Conservation (phyloP, 345 rosid species). For the Barbarea vulgaris region DNA sequence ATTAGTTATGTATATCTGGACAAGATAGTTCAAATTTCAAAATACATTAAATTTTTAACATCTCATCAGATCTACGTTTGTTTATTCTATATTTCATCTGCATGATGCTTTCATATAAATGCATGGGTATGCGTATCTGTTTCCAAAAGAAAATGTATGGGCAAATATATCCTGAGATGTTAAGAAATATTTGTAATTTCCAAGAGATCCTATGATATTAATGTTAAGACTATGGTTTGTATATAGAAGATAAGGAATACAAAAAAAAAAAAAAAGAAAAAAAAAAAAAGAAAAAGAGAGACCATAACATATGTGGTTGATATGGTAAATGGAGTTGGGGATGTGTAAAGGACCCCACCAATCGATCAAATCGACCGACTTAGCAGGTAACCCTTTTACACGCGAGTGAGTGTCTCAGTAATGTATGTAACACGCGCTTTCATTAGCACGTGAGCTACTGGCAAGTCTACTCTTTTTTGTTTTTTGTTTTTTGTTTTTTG, state of each 20-base stretch:
- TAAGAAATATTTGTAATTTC: neutral
- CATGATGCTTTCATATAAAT: neutral
- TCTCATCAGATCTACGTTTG: constrained; percentile 8
- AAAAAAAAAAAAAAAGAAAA: no score
- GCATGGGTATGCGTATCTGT: constrained; percentile 21
- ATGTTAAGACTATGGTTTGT: no score
- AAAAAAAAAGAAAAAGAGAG: neutral
- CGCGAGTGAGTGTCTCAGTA: constrained; percentile 13
- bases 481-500: no score
- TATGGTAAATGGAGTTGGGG: constrained; percentile 36
- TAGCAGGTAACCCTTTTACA: constrained; percentile 35
- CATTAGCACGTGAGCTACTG: neutral
- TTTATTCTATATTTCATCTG: constrained; percentile 1
- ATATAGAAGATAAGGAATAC: neutral
- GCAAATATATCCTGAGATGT: constrained; percentile 5
- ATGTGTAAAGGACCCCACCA: constrained; percentile 31
- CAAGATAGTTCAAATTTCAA: neutral
- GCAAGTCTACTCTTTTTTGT: neutral
- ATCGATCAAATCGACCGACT: constrained; percentile 33
- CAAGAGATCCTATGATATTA: neutral
- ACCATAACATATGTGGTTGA: constrained; percentile 16
- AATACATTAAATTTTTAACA: neutral
- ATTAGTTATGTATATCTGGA: constrained; percentile 2
- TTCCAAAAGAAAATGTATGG: neutral
- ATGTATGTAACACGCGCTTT: constrained; percentile 15